Conservation (phyloP, 75 land plant genomes). For the Picea sitchensis region DNA sequence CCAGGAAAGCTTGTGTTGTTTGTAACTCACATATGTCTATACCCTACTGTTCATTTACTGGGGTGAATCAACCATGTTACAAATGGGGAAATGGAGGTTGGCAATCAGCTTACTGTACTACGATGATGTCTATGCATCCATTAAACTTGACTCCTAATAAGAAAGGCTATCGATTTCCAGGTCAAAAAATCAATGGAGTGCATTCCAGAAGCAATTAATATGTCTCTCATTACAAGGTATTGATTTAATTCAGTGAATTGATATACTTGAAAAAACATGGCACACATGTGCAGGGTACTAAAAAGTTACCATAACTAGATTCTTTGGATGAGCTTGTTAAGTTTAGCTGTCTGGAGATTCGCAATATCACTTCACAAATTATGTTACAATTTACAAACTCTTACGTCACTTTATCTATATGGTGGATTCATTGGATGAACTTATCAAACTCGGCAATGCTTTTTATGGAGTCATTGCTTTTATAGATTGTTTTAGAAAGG, state of each 20-base stretch:
- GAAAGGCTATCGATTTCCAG: slow-evolving; percentile 45
- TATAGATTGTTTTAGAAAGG: background rate
- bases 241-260: slow-evolving; percentile 35
- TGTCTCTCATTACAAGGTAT: slow-evolving; percentile 45
- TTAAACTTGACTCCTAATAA: slow-evolving; percentile 49
- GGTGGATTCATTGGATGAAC: too few relatives aligned
- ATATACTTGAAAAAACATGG: slow-evolving; percentile 72
- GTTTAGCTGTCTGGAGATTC: too few relatives aligned
- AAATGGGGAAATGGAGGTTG: slow-evolving; percentile 72
- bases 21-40: slow-evolving; percentile 27
- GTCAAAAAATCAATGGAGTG: slow-evolving; percentile 62
- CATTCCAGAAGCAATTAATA: slow-evolving; percentile 45
- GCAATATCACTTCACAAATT: too few relatives aligned
- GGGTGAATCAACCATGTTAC: slow-evolving; percentile 47
- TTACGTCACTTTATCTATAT: too few relatives aligned
- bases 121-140: slow-evolving; percentile 47
- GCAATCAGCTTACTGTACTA: slow-evolving; percentile 66
- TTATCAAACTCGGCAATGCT: too few relatives aligned
- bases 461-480: background rate
- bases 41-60: slow-evolving; percentile 60
- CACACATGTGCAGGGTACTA: slow-evolving; percentile 54
- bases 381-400: too few relatives aligned
- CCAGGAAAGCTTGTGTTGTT: background rate
- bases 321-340: too few relatives aligned
- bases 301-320: slow-evolving; percentile 15